Base-by-base conservation (phyloP, 2,329 filamentous ascomycete species). In the Cryphonectria japonica region DNA sequence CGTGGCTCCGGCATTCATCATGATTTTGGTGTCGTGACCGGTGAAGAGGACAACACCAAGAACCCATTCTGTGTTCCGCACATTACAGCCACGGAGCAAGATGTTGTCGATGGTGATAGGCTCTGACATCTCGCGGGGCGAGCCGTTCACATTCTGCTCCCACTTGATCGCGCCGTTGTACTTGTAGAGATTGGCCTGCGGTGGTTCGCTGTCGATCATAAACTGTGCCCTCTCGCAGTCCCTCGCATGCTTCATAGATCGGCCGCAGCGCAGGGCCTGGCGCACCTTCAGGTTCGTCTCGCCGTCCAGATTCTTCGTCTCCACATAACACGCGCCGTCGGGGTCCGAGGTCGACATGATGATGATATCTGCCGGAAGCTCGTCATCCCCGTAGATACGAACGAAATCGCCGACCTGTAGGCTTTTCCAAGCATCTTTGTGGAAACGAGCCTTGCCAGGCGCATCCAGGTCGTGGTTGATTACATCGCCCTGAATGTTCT, bases 281-380 rank as follows among this genome's bases (percentile, higher is more conserved):
- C 96, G 92, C 73, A 98, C 94, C 82, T 99, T 99, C 73, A 99
- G 84, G 77, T 99, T 99, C 2, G 96, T 99, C 83, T 99, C 96
- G 66, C 96, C 96, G 78, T 99, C 96, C 84, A 99, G 80, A 79
- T 97, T 98, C 85, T 98, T 99, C 2, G 96, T 99, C 82, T 99
- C 96, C 32, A 99, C 92, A 77, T 98, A 99, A 81, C 96, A 99
- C 52, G 93, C 93, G 66, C 96, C 96, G 76, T 99, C 96, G 0
- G 92, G 88, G 76, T 98, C 96, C 2, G 96, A 97, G 0, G 96
- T 98, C 2, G 96, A 93, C 34, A 99, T 83, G 60, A 99, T 92
- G 64, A 98, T 91, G 63, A 99, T 85, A 81, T 99, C 96, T 64
- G 96, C 95, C 1, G 96, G 97, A 34, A 99, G 89, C 76, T 97